Evolutionary conservation across 192 early-diverging fungal species (phyloP).

Genomic region (Borealophlyctis nickersoniae): DNA sequence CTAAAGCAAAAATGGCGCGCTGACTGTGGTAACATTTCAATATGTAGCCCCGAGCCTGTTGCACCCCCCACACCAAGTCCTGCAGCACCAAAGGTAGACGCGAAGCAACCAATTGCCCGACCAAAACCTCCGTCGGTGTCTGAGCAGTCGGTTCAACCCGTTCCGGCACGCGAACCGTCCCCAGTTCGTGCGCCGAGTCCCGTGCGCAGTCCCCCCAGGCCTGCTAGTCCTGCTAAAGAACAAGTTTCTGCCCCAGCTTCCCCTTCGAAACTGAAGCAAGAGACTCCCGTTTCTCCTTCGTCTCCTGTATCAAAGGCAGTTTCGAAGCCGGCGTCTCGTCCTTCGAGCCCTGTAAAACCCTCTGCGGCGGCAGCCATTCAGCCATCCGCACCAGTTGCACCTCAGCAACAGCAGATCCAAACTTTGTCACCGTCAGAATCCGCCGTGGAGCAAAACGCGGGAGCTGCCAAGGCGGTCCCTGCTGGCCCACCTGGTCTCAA

Average conservation of each 20-base stretch:
- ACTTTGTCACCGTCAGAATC: no score
- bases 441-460: slow-evolving; percentile 4
- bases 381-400: not conserved
- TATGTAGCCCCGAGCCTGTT: not conserved
- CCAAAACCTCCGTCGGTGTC: slow-evolving; percentile 30
- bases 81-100: slow-evolving; percentile 14
- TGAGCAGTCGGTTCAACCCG: not conserved
- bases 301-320: slow-evolving; percentile 2
- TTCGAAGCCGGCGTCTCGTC: slow-evolving; percentile 9
- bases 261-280: not conserved
- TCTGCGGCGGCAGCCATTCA: slow-evolving; percentile 4
- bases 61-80: slow-evolving; percentile 16
- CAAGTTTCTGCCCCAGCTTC: not conserved
- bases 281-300: not conserved
- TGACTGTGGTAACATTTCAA: not conserved
- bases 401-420: not conserved
- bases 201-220: slow-evolving; percentile 10
- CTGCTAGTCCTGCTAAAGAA: not conserved
- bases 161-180: not conserved
- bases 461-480: slow-evolving; percentile 29
- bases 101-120: not conserved
- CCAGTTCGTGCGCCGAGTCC: slow-evolving; percentile 31
- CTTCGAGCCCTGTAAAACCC: slow-evolving; percentile 24
- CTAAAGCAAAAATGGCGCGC: no score
- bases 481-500: slow-evolving; percentile 35